These are phyloP conservation scores for Fistulinella cinereoalba DNA, from an alignment of 1,284 basidiomycete genomes.

Conservation along the genomic window DNA sequence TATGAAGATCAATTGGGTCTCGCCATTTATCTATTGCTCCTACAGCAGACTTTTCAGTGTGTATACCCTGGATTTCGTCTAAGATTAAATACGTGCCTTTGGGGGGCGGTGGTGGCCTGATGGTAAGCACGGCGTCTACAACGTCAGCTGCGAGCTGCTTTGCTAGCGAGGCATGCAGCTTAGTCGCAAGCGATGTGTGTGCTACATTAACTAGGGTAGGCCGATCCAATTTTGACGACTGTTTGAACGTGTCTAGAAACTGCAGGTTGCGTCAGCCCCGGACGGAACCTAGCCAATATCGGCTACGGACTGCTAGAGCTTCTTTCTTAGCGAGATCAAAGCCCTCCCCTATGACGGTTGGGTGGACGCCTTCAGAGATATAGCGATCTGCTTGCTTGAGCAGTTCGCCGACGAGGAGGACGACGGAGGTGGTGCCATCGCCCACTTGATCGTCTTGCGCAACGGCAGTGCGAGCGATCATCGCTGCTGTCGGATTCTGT, in stretches of 20 bases:
- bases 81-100: slow-evolving; percentile 45
- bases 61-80: slow-evolving; percentile 13
- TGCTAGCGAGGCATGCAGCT: slow-evolving; percentile 82
- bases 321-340: slow-evolving; percentile 98
- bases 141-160: slow-evolving; percentile 89
- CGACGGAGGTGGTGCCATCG: slow-evolving; percentile 97
- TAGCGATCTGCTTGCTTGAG: slow-evolving; percentile 98
- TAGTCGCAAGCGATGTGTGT: slow-evolving; percentile 92
- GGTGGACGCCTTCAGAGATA: slow-evolving; percentile 98
- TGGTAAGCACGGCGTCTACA: slow-evolving; percentile 93
- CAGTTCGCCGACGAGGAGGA: slow-evolving; percentile 94
- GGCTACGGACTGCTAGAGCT: slow-evolving; percentile 68
- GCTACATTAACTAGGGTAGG: slow-evolving; percentile 91
- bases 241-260: slow-evolving; percentile 93
- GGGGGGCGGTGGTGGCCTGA: slow-evolving; percentile 68
- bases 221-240: slow-evolving; percentile 75
- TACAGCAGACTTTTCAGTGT: slow-evolving; percentile 33
- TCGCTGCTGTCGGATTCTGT: slow-evolving; percentile 98
- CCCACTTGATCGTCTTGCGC: slow-evolving; percentile 99
- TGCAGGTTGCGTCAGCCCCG: slow-evolving; percentile 35
- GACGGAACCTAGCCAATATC: slow-evolving; percentile 11
- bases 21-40: slow-evolving; percentile 65
- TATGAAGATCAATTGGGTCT: slow-evolving; percentile 96
- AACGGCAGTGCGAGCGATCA: slow-evolving; percentile 98
- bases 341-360: slow-evolving; percentile 92